Evolutionary conservation across 176 grass and related monocot species (phyloP).

Genomic region (Juncus inflexus): DNA sequence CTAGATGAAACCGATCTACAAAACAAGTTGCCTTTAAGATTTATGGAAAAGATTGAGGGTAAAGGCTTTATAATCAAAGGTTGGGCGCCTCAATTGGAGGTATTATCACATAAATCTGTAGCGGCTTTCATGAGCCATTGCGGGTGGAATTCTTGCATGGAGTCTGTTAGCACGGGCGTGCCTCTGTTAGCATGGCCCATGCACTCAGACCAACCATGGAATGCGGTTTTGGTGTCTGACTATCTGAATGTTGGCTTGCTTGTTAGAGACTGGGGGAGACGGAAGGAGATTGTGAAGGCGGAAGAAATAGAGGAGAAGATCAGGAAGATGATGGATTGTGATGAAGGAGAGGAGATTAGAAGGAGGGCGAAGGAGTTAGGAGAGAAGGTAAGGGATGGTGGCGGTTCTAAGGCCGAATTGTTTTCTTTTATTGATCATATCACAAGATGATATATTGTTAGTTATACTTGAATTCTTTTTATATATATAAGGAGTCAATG

Average conservation of each 20-base stretch:
- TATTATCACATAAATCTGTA: conserved; percentile 35
- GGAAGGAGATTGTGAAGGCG: conserved; percentile 8
- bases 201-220: conserved; percentile 57
- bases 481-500: too few species aligned
- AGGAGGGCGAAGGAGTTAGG: conserved; percentile 35
- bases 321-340: conserved; percentile 25
- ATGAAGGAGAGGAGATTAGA: conserved; percentile 18
- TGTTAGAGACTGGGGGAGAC: conserved; percentile 34
- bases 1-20: not conserved
- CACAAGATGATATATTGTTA: conserved; percentile 22
- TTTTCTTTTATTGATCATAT: conserved; percentile 48
- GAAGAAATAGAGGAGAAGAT: conserved; percentile 24
- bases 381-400: conserved; percentile 31
- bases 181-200: conserved; percentile 51
- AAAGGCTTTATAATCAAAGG: conserved; percentile 29
- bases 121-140: conserved; percentile 72
- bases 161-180: conserved; percentile 58
- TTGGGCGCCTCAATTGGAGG: conserved; percentile 65
- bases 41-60: conserved; percentile 22
- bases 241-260: conserved; percentile 38
- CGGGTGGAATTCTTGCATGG: conserved; percentile 72
- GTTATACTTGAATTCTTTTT: too few species aligned
- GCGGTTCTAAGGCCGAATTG: conserved; percentile 31
- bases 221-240: conserved; percentile 36
- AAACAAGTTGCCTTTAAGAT: conserved; percentile 22